Evolutionary conservation across 108 stramenopile genomes (phyloP).

Genomic region (Skeletonema menzelii): DNA sequence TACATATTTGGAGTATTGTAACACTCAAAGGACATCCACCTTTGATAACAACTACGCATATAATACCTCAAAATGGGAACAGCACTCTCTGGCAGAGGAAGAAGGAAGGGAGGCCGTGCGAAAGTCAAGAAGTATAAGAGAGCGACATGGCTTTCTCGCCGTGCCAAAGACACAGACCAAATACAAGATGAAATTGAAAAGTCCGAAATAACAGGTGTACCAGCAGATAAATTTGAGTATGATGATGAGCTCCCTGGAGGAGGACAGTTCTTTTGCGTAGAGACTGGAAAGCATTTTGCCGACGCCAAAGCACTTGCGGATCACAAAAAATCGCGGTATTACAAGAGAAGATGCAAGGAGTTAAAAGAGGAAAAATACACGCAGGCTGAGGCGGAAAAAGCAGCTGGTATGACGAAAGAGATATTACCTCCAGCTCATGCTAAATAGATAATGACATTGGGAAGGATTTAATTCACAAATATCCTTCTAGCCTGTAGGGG

Average conservation of each 20-base stretch:
- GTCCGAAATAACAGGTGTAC: slow-evolving; percentile 62
- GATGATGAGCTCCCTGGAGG: slow-evolving; percentile 98
- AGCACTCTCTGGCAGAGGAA: slow-evolving; percentile 9
- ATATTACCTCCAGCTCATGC: slow-evolving; percentile 84
- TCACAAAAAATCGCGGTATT: slow-evolving; percentile 93
- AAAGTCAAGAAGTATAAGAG: slow-evolving; percentile 92
- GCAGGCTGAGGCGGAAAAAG: slow-evolving; percentile 77
- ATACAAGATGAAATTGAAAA: slow-evolving; percentile 96
- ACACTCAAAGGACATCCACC: too few relatives aligned
- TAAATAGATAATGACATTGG: slow-evolving; percentile 12
- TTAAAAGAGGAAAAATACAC: slow-evolving; percentile 90
- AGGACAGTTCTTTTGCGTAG: slow-evolving; percentile 97
- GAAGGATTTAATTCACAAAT: background rate
- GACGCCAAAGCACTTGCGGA: slow-evolving; percentile 87
- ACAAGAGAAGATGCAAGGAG: slow-evolving; percentile 87
- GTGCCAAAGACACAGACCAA: slow-evolving; percentile 94
- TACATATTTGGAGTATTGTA: too few relatives aligned
- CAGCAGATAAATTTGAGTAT: slow-evolving; percentile 65
- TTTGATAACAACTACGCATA: background rate
- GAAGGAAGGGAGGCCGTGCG: slow-evolving; percentile 69
- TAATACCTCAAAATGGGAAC: background rate
- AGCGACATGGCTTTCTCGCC: slow-evolving; percentile 72
- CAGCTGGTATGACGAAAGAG: slow-evolving; percentile 89
- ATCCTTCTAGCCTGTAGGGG: background rate
- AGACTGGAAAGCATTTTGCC: slow-evolving; percentile 94